Base-by-base conservation (phyloP, 495 filamentous ascomycete species). In the Corynascus novoguineensis region DNA sequence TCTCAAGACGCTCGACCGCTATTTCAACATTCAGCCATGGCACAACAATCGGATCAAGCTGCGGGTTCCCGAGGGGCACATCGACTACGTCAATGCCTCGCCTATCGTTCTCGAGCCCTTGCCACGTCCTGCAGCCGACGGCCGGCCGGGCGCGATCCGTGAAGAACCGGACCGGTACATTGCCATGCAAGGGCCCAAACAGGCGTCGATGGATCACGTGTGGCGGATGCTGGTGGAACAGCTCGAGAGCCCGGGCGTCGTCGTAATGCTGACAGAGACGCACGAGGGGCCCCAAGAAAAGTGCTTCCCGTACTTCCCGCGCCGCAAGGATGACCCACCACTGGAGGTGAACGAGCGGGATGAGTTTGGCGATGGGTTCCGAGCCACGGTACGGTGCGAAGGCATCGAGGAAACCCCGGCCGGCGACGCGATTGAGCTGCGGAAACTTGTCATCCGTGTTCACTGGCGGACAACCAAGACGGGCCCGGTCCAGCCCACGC, bases 201-300 rank as follows among this genome's bases (percentile, higher is more conserved):
- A 78, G 59, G 76, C 79, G 7, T 82, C 80, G 5, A 75, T 84
- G 35, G 79, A 84, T 60, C 88, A 96, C 64, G 87, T 95, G 41
- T 99, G 92, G 90, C 89, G 93, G 60, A 99, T 99, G 93, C 76
- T 96, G 27, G 89, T 89, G 71, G 85, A 95, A 55, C 90, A 97
- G 72, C 85, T 84, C 24, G 71, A 78, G 22, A 84, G 84, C 34
- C 85, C 89, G 0, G 89, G 83, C 2, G 90, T 99, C 22, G 86
- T 99, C 50, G 86, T 97, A 28, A 97, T 97, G 95, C 81, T 97
- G 59, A 97, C 92, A 21, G 88, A 92, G 66, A 95, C 89, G 0
- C 83, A 88, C 58, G 92, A 96, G 68, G 73, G 78, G 3, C 83
- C 81, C n/a, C 77, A 79, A 60, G 89, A 96, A 63, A 97, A 99